These are phyloP conservation scores for Colletotrichum sublineola DNA, from an alignment of 2,329 filamentous ascomycete genomes.

Conservation along the genomic window DNA sequence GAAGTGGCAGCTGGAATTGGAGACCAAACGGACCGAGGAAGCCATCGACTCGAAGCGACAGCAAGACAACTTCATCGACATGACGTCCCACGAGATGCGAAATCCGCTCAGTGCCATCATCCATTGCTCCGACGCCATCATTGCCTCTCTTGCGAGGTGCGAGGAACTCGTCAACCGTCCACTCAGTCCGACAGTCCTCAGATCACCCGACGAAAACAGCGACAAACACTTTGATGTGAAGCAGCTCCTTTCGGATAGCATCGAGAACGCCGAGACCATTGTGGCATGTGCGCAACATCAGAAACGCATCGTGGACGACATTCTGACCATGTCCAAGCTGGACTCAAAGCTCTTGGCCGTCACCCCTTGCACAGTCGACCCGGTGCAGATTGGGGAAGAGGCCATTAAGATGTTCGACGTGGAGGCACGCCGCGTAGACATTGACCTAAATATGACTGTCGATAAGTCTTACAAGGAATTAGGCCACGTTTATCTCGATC, in stretches of 20 bases:
- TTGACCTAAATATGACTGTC: slow-evolving; percentile 74
- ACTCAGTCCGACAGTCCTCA: slow-evolving; percentile 11
- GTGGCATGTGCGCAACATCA: slow-evolving; percentile 84
- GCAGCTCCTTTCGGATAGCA: slow-evolving; percentile 68
- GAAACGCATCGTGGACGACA: slow-evolving; percentile 82
- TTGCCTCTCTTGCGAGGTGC: slow-evolving; percentile 61
- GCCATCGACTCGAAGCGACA: slow-evolving; percentile 73
- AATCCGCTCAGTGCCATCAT: slow-evolving; percentile 81
- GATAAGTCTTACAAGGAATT: slow-evolving; percentile 72
- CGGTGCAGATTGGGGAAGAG: slow-evolving; percentile 74
- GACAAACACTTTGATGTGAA: slow-evolving; percentile 46
- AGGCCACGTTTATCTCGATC: slow-evolving; percentile 72
- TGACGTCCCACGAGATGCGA: slow-evolving; percentile 79
- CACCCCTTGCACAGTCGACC: slow-evolving; percentile 77
- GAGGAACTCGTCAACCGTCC: slow-evolving; percentile 54
- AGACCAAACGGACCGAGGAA: slow-evolving; percentile 65
- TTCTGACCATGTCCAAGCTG: slow-evolving; percentile 80
- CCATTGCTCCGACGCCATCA: slow-evolving; percentile 80
- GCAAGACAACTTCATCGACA: slow-evolving; percentile 87
- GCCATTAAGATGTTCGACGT: slow-evolving; percentile 84
- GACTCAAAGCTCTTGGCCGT: slow-evolving; percentile 81
- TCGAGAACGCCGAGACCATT: slow-evolving; percentile 83
- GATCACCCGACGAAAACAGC: slow-evolving; percentile 12
- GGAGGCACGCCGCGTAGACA: slow-evolving; percentile 77
- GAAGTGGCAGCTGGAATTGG: slow-evolving; percentile 65